Conservation (phyloP, 2,329 filamentous ascomycete genomes). For the Cordyceps javanica region DNA sequence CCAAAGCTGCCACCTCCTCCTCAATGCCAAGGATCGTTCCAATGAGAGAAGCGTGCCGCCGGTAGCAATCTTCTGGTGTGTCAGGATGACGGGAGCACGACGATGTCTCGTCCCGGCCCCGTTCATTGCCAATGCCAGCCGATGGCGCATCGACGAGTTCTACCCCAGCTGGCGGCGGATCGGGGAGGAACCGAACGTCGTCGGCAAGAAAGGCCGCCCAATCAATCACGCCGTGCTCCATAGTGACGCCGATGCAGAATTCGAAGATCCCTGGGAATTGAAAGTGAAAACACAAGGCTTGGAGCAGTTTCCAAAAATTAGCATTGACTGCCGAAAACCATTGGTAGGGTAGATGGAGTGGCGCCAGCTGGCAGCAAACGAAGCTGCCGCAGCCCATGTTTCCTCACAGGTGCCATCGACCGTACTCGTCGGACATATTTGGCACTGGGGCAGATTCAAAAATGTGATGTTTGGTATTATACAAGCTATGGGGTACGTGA, state of each 20-base stretch:
- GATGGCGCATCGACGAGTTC: background rate
- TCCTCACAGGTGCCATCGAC: background rate
- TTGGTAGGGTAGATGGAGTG: background rate
- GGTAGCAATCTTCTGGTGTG: background rate
- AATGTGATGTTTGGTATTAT: background rate
- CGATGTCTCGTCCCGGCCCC: background rate
- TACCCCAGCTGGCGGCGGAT: background rate
- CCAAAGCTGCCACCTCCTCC: background rate
- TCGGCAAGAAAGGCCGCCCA: background rate
- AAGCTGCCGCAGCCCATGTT: background rate
- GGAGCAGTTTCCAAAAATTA: background rate
- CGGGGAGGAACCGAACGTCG: background rate
- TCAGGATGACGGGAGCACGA: background rate
- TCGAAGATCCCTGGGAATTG: background rate
- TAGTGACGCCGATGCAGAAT: background rate
- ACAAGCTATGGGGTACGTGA: too few species aligned
- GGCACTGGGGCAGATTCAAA: background rate
- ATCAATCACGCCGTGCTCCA: background rate
- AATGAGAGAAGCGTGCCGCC: background rate
- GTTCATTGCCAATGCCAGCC: background rate
- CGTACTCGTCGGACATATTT: background rate
- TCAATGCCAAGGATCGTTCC: background rate
- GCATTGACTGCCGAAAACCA: background rate
- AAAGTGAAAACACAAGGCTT: background rate
- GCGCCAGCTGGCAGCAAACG: slow-evolving; percentile 10